Percentiles rank a stretch among this genome's conserved stretches.
Conservation (phyloP, 257 asterid species). For the Thymus quinquecostatus region DNA sequence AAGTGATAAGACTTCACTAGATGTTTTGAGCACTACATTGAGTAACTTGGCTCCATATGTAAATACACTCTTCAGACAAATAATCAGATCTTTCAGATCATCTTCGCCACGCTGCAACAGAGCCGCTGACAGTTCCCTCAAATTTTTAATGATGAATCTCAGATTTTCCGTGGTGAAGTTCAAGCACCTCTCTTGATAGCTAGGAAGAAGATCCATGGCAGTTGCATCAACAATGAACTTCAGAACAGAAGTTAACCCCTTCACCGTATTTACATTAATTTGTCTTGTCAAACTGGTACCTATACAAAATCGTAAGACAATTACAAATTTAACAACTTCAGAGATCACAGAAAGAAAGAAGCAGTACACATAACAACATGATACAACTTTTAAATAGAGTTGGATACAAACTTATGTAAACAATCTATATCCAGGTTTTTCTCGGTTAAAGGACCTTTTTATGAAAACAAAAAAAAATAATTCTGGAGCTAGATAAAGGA, state of each 20-base stretch:
- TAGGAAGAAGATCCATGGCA: conserved; percentile 48
- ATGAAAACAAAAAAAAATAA: not conserved
- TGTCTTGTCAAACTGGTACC: conserved; percentile 41
- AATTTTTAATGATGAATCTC: conserved; percentile 51
- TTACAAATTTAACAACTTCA: not conserved
- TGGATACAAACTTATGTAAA: conserved; percentile 10
- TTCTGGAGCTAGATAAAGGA: conserved; percentile 19
- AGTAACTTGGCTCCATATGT: conserved; percentile 85
- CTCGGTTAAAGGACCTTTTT: not conserved
- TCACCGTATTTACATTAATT: conserved; percentile 45
- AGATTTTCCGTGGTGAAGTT: conserved; percentile 50
- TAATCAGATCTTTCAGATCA: conserved; percentile 47
- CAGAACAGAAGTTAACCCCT: conserved; percentile 67
- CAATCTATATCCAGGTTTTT: conserved; percentile 4
- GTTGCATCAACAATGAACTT: conserved; percentile 78
- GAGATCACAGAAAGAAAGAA: not conserved
- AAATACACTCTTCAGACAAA: conserved; percentile 74
- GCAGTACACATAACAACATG: not conserved
- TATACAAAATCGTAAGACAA: conserved; percentile 34
- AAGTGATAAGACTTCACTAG: conserved; percentile 45
- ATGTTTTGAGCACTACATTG: conserved; percentile 47
- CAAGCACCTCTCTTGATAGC: conserved; percentile 56
- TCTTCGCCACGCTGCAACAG: conserved; percentile 57
- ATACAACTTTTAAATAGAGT: not conserved
- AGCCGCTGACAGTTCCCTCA: conserved; percentile 43